Conservation (phyloP, 257 asterid genomes). For the Nicotiana tomentosiformis region DNA sequence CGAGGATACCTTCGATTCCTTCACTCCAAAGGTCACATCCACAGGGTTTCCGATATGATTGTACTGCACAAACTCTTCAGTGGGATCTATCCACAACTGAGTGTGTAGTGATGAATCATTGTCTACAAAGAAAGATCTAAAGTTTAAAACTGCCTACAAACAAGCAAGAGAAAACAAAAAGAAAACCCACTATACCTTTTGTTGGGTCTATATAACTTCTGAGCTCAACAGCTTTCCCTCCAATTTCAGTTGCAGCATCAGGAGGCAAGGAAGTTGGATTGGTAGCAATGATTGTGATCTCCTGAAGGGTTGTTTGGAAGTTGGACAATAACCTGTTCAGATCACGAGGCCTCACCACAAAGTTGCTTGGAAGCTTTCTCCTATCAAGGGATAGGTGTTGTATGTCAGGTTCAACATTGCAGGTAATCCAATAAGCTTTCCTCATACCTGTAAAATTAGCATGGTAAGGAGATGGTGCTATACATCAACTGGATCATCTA, state of each 20-base stretch:
- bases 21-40: slow-evolving; percentile 92
- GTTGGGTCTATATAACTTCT: slow-evolving; percentile 95
- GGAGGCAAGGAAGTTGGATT: slow-evolving; percentile 53
- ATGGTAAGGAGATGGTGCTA: neutral
- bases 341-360: slow-evolving; percentile 87
- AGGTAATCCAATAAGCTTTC: slow-evolving; percentile 82
- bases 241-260: slow-evolving; percentile 69
- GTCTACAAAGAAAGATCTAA: slow-evolving; percentile 43
- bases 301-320: slow-evolving; percentile 87
- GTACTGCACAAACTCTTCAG: slow-evolving; percentile 89
- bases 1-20: slow-evolving; percentile 71
- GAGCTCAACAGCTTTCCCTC: slow-evolving; percentile 93
- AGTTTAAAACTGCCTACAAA: slow-evolving; percentile 10
- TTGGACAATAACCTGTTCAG: slow-evolving; percentile 73
- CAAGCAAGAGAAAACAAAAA: slow-evolving; percentile 3
- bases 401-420: slow-evolving; percentile 84
- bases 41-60: slow-evolving; percentile 76
- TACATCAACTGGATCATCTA: neutral
- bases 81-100: slow-evolving; percentile 96
- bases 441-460: slow-evolving; percentile 59
- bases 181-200: slow-evolving; percentile 47
- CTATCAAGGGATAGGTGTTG: slow-evolving; percentile 88
- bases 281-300: slow-evolving; percentile 87
- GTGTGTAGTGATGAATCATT: slow-evolving; percentile 90
- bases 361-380: slow-evolving; percentile 79